phyloP scores from a whole-genome alignment of 2,329 filamentous ascomycete species.

The Ceratocystis cubensis region DNA sequence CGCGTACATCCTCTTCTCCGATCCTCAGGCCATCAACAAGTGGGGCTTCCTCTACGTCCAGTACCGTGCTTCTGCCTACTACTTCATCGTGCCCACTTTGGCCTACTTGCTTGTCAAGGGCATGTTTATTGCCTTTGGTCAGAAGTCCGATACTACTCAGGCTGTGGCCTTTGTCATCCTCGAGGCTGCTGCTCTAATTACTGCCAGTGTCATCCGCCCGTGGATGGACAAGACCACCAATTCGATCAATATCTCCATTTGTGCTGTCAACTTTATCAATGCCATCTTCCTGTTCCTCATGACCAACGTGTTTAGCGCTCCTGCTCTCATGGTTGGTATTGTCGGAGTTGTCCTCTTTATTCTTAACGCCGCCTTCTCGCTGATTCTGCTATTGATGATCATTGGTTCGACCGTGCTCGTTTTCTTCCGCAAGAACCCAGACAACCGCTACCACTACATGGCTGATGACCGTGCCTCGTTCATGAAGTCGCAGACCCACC shows the following conservation, averaged over 20 bases:
- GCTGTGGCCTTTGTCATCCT: constrained; percentile 73
- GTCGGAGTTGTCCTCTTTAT: constrained; percentile 85
- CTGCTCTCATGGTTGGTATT: constrained; percentile 69
- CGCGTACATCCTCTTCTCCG: constrained; percentile 91
- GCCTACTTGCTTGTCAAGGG: constrained; percentile 73
- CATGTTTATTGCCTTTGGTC: constrained; percentile 75
- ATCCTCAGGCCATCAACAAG: constrained; percentile 87
- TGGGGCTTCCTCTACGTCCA: constrained; percentile 98
- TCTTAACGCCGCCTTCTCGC: constrained; percentile 69
- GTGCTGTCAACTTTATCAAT: constrained; percentile 80
- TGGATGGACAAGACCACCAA: constrained; percentile 99
- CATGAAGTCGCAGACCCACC: constrained; percentile 86
- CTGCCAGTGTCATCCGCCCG: constrained; percentile 65
- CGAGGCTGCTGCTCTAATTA: constrained; percentile 66
- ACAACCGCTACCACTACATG: constrained; percentile 92
- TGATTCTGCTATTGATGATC: constrained; percentile 72
- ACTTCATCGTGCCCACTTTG: constrained; percentile 75
- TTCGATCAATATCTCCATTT: constrained; percentile 88
- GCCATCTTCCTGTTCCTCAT: constrained; percentile 82
- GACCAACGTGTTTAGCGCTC: constrained; percentile 73
- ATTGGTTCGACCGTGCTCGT: constrained; percentile 49
- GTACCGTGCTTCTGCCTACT: constrained; percentile 90
- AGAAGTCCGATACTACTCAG: constrained; percentile 58
- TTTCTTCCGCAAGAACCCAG: constrained; percentile 83
- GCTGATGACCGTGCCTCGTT: constrained; percentile 90